A percentile compares a stretch with the other conserved stretches of the same genome.
Conservation (phyloP, 2,329 filamentous ascomycete species). For the Alternaria sp. region DNA sequence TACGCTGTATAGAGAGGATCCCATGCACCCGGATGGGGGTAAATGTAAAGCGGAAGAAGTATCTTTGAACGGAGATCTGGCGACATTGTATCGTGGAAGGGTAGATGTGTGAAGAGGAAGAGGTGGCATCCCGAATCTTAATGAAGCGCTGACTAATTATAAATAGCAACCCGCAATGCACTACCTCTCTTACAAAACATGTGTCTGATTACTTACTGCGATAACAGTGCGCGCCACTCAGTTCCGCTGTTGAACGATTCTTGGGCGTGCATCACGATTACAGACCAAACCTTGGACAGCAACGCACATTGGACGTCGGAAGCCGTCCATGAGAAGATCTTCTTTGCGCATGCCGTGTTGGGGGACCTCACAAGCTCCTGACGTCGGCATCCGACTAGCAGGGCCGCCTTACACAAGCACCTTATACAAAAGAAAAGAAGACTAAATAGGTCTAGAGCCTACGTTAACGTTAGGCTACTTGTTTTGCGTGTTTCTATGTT, state of each 20-base stretch:
- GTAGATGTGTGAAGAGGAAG: background rate
- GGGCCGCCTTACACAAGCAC: background rate
- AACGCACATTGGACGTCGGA: background rate
- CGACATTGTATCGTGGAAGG: background rate
- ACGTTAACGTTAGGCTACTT: background rate
- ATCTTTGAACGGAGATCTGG: slow-evolving; percentile 36
- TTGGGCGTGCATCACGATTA: background rate
- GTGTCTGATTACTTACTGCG: background rate
- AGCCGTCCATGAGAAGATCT: background rate
- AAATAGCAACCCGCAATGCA: background rate
- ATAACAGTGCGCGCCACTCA: background rate
- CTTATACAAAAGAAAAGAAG: background rate
- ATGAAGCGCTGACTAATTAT: slow-evolving; percentile 8
- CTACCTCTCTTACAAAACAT: background rate
- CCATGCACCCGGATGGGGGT: slow-evolving; percentile 56
- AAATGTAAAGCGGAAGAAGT: slow-evolving; percentile 59
- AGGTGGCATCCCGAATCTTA: background rate
- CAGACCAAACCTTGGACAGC: background rate
- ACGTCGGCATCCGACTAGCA: slow-evolving; percentile 20
- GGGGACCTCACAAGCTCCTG: slow-evolving; percentile 27
- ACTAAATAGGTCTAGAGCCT: background rate
- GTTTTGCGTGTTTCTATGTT: background rate
- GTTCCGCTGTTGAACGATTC: background rate
- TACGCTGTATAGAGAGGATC: slow-evolving; percentile 56
- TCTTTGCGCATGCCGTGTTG: background rate